Percentiles rank a stretch among this genome's conserved stretches.
phyloP scores from a whole-genome alignment of 2,329 filamentous ascomycete species.

The Curvularia hawaiiensis region DNA sequence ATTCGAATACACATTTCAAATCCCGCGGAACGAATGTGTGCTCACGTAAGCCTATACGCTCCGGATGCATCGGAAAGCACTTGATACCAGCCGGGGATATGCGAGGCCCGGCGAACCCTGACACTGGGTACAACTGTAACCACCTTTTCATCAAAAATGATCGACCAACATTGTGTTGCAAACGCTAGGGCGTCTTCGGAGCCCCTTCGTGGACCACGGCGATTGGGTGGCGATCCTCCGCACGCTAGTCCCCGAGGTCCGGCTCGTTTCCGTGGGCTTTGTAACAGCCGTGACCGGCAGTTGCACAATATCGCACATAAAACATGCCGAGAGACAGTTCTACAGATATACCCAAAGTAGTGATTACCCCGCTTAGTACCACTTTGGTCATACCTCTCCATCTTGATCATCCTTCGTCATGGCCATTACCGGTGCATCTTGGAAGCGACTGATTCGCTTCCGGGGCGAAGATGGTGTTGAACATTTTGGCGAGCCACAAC shows the following conservation, averaged over 20 bases:
- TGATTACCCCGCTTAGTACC: not conserved
- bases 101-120: not conserved
- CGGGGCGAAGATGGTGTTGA: not conserved
- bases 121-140: not conserved
- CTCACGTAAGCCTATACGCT: not conserved
- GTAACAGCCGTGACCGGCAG: not conserved
- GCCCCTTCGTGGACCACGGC: not conserved
- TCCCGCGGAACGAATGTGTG: not conserved
- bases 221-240: not conserved
- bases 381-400: not conserved
- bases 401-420: not conserved
- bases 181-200: not conserved
- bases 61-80: not conserved
- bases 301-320: not conserved
- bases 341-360: not conserved
- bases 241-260: not conserved
- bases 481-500: constrained; percentile 1
- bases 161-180: not conserved
- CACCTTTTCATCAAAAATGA: not conserved
- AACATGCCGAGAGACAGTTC: not conserved
- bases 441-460: constrained; percentile 2
- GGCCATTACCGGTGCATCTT: not conserved
- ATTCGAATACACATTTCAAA: not conserved
- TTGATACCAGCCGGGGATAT: not conserved
- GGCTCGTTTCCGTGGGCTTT: constrained; percentile 2